Percentiles rank a stretch among this genome's conserved stretches.
These are phyloP conservation scores for Tinospora cordifolia DNA, from an alignment of 164 flowering plant species.

Conservation along the genomic window DNA sequence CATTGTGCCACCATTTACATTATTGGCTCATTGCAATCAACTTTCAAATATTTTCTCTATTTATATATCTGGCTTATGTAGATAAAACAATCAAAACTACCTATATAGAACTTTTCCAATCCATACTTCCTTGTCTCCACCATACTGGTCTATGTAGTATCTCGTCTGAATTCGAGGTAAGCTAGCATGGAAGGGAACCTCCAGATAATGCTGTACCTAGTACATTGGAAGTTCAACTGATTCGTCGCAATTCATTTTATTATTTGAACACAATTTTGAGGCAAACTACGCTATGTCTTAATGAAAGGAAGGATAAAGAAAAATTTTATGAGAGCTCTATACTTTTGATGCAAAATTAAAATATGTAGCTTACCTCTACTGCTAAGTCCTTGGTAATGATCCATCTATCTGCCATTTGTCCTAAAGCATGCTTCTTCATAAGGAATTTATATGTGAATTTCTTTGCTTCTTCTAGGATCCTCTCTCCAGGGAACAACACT, in stretches of 20 bases:
- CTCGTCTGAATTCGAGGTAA: constrained; percentile 79
- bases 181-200: constrained; percentile 76
- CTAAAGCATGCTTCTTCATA: constrained; percentile 42
- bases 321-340: background rate
- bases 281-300: background rate
- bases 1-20: no score
- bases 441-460: constrained; percentile 48
- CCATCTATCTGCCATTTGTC: constrained; percentile 79
- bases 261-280: background rate
- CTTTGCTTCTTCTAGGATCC: constrained; percentile 55
- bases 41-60: background rate
- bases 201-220: constrained; percentile 77
- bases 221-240: background rate
- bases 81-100: constrained; percentile 11
- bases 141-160: constrained; percentile 79
- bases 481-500: constrained; percentile 58
- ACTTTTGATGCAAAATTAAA: background rate
- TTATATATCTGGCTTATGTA: background rate
- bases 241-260: background rate
- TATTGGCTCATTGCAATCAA: background rate
- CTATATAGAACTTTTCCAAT: constrained; percentile 88
- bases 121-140: constrained; percentile 86
- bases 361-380: constrained; percentile 58
- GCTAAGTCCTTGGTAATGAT: constrained; percentile 72
- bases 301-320: background rate